These are phyloP conservation scores for Ophiostoma novo-ulmi DNA, from an alignment of 2,329 filamentous ascomycete genomes.

Conservation along the genomic window DNA sequence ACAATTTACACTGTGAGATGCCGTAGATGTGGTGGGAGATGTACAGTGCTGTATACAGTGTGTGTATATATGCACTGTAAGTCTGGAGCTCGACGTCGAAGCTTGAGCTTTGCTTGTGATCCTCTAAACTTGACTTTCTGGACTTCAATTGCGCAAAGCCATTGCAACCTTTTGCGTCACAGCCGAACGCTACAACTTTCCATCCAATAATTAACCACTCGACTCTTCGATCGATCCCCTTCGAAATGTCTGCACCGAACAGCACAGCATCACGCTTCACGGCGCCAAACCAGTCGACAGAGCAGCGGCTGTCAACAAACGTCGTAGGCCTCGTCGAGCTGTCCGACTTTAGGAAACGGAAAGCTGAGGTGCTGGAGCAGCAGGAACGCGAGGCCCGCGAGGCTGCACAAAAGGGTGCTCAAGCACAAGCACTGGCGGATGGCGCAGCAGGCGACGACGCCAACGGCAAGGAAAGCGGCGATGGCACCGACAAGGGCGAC, in stretches of 20 bases:
- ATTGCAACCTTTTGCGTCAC: not conserved
- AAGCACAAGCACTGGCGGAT: constrained; percentile 31
- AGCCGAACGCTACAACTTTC: not conserved
- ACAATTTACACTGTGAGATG: too few species aligned
- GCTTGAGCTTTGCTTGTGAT: not conserved
- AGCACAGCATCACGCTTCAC: constrained; percentile 58
- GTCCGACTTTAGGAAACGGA: constrained; percentile 91
- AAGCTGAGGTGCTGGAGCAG: constrained; percentile 87
- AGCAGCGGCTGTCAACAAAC: constrained; percentile 76
- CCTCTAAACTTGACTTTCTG: not conserved
- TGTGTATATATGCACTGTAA: not conserved
- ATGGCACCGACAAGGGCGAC: not conserved
- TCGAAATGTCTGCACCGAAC: constrained; percentile 40
- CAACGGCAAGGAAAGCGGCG: constrained; percentile 29
- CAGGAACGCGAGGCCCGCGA: constrained; percentile 66
- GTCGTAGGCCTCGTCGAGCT: constrained; percentile 89
- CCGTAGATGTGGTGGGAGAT: not conserved
- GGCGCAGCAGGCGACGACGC: constrained; percentile 37
- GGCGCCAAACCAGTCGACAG: constrained; percentile 67
- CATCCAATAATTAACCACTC: too few species aligned
- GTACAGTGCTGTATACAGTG: not conserved
- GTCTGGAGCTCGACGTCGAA: not conserved
- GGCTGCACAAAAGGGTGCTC: constrained; percentile 1
- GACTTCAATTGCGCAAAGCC: not conserved
- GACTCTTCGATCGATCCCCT: too few species aligned